Evolutionary conservation across 164 flowering plant genomes (phyloP).

Genomic region (Tinospora cordifolia): DNA sequence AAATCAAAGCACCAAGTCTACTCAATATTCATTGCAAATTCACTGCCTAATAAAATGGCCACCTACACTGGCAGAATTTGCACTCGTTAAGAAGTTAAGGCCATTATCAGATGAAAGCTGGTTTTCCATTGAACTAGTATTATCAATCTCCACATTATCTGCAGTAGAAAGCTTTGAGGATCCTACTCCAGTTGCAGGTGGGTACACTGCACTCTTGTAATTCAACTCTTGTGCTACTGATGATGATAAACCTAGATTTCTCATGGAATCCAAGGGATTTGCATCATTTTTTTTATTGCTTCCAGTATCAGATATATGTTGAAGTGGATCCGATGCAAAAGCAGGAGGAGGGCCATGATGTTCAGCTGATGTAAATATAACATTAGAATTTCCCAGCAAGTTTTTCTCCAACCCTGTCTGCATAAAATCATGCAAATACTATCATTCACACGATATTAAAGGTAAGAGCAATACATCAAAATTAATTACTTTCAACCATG

Average conservation of each 20-base stretch:
- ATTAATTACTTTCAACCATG: too few species aligned
- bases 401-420: conserved; percentile 91
- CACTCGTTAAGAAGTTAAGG: conserved; percentile 37
- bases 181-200: conserved; percentile 26
- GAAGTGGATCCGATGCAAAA: conserved; percentile 75
- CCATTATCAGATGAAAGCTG: conserved; percentile 29
- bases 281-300: conserved; percentile 21
- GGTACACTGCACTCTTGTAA: conserved; percentile 26
- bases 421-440: too few species aligned
- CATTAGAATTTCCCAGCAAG: conserved; percentile 80
- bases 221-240: too few species aligned
- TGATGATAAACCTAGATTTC: conserved; percentile 21
- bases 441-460: too few species aligned
- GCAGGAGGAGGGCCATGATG: conserved; percentile 82
- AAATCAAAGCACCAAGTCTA: too few species aligned
- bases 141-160: conserved; percentile 73
- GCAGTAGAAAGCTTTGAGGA: conserved; percentile 32
- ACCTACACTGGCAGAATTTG: conserved; percentile 78
- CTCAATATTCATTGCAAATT: too few species aligned
- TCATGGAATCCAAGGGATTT: conserved; percentile 15
- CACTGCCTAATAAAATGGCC: too few species aligned
- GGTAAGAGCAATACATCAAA: too few species aligned
- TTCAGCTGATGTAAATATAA: conserved; percentile 41
- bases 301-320: conserved; percentile 30
- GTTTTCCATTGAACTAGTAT: conserved; percentile 43